A percentile compares a stretch with the other conserved stretches of the same genome.
Conservation (phyloP, 164 flowering plant species). For the Tetracentron sinense region DNA sequence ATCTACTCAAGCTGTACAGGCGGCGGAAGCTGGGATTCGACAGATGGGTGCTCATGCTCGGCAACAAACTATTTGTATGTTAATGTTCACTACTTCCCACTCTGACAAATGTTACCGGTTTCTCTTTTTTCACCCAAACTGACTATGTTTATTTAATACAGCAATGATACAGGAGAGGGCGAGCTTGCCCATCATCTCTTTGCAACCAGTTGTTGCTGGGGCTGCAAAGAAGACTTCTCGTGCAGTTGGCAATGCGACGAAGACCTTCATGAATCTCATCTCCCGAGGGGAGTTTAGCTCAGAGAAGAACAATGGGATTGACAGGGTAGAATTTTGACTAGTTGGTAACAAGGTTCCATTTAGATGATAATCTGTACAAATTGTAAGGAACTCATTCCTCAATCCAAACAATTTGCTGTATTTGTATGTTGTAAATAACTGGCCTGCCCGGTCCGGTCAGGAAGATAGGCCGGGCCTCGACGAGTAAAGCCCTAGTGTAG, state of each 20-base stretch:
- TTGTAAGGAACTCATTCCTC: background rate
- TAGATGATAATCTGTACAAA: conserved; percentile 7
- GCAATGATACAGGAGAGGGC: conserved; percentile 94
- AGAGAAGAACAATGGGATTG: conserved; percentile 31
- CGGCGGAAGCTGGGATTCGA: conserved; percentile 81
- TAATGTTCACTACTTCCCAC: background rate
- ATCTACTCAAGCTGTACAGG: conserved; percentile 82
- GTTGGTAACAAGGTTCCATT: background rate
- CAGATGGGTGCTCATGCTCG: conserved; percentile 75
- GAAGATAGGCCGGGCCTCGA: no score
- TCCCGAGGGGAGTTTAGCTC: conserved; percentile 45
- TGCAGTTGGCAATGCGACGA: conserved; percentile 78
- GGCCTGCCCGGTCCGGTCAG: no score
- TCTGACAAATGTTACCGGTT: background rate
- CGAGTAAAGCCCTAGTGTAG: no score
- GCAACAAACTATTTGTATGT: conserved; percentile 72
- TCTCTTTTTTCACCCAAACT: conserved; percentile 2
- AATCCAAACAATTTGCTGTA: background rate
- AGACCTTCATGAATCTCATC: conserved; percentile 54
- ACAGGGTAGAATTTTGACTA: conserved; percentile 38
- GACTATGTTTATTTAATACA: conserved; percentile 18
- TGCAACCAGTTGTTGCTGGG: conserved; percentile 78
- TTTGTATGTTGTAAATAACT: background rate
- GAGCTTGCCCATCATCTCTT: conserved; percentile 62
- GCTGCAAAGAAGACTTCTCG: conserved; percentile 86